Evolutionary conservation across 441 rosid genomes (phyloP), one percentile per base, ranked within the genome.

Genomic region (Corymbia citriodora): DNA sequence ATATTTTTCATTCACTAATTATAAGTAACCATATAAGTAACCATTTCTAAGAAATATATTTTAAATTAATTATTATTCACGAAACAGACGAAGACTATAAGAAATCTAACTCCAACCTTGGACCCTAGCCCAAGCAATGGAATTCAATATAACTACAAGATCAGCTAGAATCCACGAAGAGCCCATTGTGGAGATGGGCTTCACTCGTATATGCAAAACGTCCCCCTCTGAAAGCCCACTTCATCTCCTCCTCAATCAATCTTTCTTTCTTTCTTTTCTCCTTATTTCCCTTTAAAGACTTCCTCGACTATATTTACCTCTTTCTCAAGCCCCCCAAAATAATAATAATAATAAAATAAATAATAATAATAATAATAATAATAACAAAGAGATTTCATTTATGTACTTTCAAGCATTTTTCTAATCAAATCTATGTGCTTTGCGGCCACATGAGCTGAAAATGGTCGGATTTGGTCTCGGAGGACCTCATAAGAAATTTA

Each of bases 11-110:
- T 6, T 61, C 11, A 1, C n/a, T 61, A 61, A 61, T 61, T 27
- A 61, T n/a, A n/a, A n/a, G n/a, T n/a, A n/a, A n/a, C n/a, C n/a
- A n/a, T n/a, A n/a, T n/a, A n/a, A 63, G 10, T 0, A 0, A 13
- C 29, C 33, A 63, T 63, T 59, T 61, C 3, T 27, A 61, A 2
- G 16, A 6, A 61, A 6, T 11, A 25, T n/a, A 7, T 65, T 14
- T 7, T 13, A 14, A 63, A 65, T 7, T 0, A 0, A 29, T n/a
- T 29, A n/a, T 3, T 65, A 13, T 65, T 63, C 10, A 1, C 1
- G 2, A n/a, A 65, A 65, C 4, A 65, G n/a, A 65, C 9, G 10
- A 3, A 65, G 10, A 0, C 21, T 0, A 4, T 16, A 31, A 0
- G 16, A 21, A 31, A 68, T 31, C 6, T 2, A 31, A 68, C 40